Conservation (phyloP, 2,329 filamentous ascomycete species). For the Pseudogymnoascus verrucosus region DNA sequence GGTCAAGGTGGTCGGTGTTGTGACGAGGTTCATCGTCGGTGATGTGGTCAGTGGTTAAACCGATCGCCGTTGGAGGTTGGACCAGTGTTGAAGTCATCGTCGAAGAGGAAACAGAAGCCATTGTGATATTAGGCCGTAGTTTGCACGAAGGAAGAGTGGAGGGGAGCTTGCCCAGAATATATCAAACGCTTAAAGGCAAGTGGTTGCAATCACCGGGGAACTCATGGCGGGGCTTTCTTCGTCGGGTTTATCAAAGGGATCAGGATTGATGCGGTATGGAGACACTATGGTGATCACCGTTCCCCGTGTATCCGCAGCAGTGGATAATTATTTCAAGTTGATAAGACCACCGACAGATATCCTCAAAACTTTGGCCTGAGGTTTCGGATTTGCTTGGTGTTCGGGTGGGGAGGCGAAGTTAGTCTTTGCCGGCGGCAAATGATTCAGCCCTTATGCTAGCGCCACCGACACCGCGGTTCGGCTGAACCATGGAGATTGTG, state of each 20-base stretch:
- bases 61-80: not conserved
- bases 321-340: constrained; percentile 7
- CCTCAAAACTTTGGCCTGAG: constrained; percentile 2
- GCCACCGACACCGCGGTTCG: not conserved
- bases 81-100: not conserved
- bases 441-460: not conserved
- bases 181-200: not conserved
- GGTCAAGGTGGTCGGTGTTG: not conserved
- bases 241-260: not conserved
- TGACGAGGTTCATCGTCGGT: constrained; percentile 1
- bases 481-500: not conserved
- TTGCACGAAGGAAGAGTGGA: not conserved
- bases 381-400: not conserved
- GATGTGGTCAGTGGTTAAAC: not conserved
- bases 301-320: not conserved
- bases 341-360: not conserved
- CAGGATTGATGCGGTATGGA: not conserved
- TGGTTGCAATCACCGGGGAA: not conserved
- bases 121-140: not conserved
- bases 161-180: not conserved
- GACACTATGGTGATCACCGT: not conserved
- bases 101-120: not conserved
- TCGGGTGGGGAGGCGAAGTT: not conserved
- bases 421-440: constrained; percentile 7
- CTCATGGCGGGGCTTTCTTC: not conserved